Base-by-base conservation (phyloP, 1,139 yeast genomes). In the Geotrichum histeridarum region DNA sequence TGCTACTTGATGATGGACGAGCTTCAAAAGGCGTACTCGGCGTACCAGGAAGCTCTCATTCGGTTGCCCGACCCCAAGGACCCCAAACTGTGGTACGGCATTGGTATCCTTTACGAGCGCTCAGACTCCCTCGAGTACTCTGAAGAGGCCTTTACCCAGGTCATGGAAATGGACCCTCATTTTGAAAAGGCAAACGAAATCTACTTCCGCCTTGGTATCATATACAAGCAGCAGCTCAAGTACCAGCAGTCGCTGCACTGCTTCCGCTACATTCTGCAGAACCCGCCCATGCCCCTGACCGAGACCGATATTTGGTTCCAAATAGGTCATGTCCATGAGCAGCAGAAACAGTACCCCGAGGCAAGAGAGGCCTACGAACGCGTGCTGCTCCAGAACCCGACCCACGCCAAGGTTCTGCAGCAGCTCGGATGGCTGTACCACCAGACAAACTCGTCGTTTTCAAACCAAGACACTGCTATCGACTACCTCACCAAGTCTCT, bases 271-370 rank as follows among this genome's bases (percentile, higher is more conserved):
- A 93, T 93, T 61, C 74, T 93, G 62, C 78, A 84, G 55, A 86
- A 84, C 70, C 99, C 99, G 1, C 99, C 99, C 1, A 86, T 88
- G 54, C 99, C 99, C 1, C 76, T 93, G 62, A 91, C 97, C 45
- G 96, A 90, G 68, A 91, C 96, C 48, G 99, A 93, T 68, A 95
- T 93, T 54, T 93, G 98, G 98, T 93, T 93, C 75, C 99, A 93
- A 72, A 86, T 93, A 61, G 99, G 99, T 48, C 86, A 90, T 42
- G 98, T 93, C 1, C 79, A 93, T 65, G 99, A 93, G 69, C 96
- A 88, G 67, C 94, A 88, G 72, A 85, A 90, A 67, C 96, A 91
- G 68, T 91, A 88, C 80, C 81, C 78, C 59, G 88, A 91, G 42
- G 98, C 99, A 7, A 84, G 85, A 64, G 97, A 91, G 60, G 98